phyloP scores from a whole-genome alignment of 1,284 basidiomycete genomes.

The Porodaedalea pini region DNA sequence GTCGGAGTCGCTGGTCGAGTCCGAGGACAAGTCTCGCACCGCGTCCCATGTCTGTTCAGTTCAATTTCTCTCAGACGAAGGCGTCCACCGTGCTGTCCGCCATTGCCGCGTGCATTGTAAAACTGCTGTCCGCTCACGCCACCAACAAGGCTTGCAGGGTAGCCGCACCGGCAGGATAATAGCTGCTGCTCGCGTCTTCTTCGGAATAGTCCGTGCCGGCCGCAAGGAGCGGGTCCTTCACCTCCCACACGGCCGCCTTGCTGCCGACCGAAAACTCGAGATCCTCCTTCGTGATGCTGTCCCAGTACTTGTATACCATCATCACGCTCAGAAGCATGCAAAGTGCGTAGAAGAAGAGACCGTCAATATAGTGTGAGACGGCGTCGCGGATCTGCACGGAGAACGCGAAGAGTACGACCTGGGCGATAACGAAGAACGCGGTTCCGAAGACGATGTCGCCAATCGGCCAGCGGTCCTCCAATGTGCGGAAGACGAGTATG shows the following conservation, averaged over 20 bases:
- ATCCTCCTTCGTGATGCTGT: conserved; percentile 95
- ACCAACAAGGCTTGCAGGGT: conserved; percentile 71
- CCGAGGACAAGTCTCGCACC: not conserved
- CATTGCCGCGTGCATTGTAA: conserved; percentile 30
- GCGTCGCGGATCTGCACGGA: conserved; percentile 91
- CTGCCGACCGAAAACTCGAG: conserved; percentile 98
- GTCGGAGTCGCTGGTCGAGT: too few species aligned
- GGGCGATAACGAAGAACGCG: conserved; percentile 84
- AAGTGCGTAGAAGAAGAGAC: conserved; percentile 93
- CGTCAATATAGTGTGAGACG: conserved; percentile 95
- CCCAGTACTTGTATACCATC: conserved; percentile 99
- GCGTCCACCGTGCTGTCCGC: conserved; percentile 25
- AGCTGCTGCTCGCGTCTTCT: conserved; percentile 55
- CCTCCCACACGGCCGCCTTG: conserved; percentile 96
- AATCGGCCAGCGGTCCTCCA: conserved; percentile 98
- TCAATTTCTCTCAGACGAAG: conserved; percentile 38
- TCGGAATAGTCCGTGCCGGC: conserved; percentile 50
- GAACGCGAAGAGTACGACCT: conserved; percentile 92
- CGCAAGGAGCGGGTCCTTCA: conserved; percentile 86
- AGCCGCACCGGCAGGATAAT: conserved; percentile 48
- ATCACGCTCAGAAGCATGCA: conserved; percentile 96
- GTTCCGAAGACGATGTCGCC: conserved; percentile 92
- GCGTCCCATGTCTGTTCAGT: not conserved
- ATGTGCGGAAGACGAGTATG: conserved; percentile 91
- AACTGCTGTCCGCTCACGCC: conserved; percentile 71